Evolutionary conservation across 2,329 filamentous ascomycete genomes (phyloP).

Genomic region (Tolypocladium guangdongense): DNA sequence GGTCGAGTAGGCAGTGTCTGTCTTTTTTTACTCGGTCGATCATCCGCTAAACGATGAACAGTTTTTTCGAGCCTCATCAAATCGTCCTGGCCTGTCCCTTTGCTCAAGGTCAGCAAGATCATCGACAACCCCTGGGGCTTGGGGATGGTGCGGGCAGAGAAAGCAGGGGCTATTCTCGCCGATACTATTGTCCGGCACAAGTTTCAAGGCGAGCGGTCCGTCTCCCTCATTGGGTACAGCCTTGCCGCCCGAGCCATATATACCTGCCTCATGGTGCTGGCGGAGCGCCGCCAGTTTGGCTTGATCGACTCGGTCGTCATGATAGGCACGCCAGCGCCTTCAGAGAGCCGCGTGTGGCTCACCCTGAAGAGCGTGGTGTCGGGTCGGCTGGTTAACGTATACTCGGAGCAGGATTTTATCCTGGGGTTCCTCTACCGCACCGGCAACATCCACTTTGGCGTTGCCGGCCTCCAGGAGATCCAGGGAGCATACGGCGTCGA

Average conservation of each 20-base stretch:
- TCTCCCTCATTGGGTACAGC: constrained; percentile 74
- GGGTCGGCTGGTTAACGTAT: constrained; percentile 83
- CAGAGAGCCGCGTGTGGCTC: constrained; percentile 62
- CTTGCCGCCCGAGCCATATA: constrained; percentile 77
- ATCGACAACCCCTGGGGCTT: constrained; percentile 76
- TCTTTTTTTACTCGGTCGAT: not conserved
- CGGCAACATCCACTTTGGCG: constrained; percentile 68
- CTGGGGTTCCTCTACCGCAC: constrained; percentile 81
- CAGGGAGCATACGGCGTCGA: constrained; percentile 55
- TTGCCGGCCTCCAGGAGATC: constrained; percentile 73
- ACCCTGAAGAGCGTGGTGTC: constrained; percentile 67
- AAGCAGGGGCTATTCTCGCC: constrained; percentile 59
- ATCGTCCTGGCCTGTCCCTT: constrained; percentile 48
- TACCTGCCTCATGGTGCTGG: constrained; percentile 67
- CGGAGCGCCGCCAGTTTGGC: constrained; percentile 73
- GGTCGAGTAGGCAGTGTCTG: constrained; percentile 30
- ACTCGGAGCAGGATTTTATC: constrained; percentile 76
- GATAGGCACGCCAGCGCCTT: constrained; percentile 72
- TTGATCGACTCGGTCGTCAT: constrained; percentile 77
- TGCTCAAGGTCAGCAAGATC: constrained; percentile 60
- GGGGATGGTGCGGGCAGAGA: constrained; percentile 66
- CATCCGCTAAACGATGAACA: constrained; percentile 13
- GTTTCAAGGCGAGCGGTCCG: constrained; percentile 69
- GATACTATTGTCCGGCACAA: constrained; percentile 68
- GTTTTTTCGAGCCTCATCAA: constrained; percentile 47